phyloP scores from a whole-genome alignment of 306 rosid species.

The Hylodesmum podocarpum region DNA sequence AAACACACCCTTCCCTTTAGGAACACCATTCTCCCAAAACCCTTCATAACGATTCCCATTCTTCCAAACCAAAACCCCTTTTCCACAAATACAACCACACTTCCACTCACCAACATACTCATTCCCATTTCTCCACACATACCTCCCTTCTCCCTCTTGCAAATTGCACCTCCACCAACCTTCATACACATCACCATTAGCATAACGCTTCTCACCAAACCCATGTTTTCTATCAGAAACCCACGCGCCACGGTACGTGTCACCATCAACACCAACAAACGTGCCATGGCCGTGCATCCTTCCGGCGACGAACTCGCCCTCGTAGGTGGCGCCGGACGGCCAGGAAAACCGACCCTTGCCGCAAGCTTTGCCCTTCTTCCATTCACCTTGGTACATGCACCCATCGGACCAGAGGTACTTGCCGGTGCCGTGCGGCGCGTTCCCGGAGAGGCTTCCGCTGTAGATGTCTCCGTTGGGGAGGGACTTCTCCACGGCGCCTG shows the following conservation, averaged over 20 bases:
- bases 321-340: constrained; percentile 56
- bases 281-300: constrained; percentile 44
- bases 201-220: constrained; percentile 42
- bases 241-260: constrained; percentile 42
- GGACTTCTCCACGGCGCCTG: constrained; percentile 24
- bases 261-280: constrained; percentile 42
- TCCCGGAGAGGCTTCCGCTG: constrained; percentile 36
- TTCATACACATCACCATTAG: constrained; percentile 49
- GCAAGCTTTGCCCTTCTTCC: constrained; percentile 44
- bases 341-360: constrained; percentile 49
- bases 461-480: constrained; percentile 48
- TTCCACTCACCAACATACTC: constrained; percentile 54
- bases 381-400: constrained; percentile 53
- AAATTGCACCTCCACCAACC: constrained; percentile 51
- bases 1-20: constrained; percentile 43
- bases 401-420: constrained; percentile 56
- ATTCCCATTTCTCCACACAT: constrained; percentile 52
- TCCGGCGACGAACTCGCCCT: constrained; percentile 44
- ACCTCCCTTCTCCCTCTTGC: constrained; percentile 54
- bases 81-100: constrained; percentile 40
- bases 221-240: constrained; percentile 44
- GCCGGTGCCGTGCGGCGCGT: constrained; percentile 44
- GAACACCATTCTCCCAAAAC: constrained; percentile 52
- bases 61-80: constrained; percentile 42
- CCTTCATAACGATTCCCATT: constrained; percentile 49